Evolutionary conservation across 768 basidiomycete genomes (phyloP).

Genomic region (Gloeostereum incarnatum): DNA sequence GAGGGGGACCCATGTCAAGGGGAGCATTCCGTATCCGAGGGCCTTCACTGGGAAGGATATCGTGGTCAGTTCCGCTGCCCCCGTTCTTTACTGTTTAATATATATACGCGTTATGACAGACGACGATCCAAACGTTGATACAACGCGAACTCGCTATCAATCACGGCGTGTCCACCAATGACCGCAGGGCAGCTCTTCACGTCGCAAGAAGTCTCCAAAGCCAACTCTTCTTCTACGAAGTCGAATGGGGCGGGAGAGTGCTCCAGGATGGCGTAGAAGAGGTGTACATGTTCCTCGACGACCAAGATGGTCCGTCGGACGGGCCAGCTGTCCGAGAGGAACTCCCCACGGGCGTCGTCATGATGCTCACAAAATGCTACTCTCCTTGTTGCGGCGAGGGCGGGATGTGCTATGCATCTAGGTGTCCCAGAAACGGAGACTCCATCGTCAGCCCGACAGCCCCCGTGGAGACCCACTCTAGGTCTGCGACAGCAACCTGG

Average conservation of each 20-base stretch:
- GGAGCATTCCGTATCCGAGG: conserved; percentile 81
- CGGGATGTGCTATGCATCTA: conserved; percentile 70
- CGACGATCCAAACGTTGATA: conserved; percentile 82
- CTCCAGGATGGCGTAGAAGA: conserved; percentile 86
- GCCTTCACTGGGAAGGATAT: conserved; percentile 95
- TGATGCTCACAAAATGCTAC: conserved; percentile 86
- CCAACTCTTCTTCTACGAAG: conserved; percentile 94
- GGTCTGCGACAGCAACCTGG: conserved; percentile 25
- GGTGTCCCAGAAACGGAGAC: conserved; percentile 57
- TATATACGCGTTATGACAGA: conserved; percentile 31
- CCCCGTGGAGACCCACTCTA: conserved; percentile 14
- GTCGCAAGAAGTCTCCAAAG: conserved; percentile 87
- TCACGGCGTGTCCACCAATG: conserved; percentile 65
- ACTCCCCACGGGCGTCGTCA: conserved; percentile 84
- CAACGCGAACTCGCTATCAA: conserved; percentile 77
- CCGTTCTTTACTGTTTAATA: neutral
- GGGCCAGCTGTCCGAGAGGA: conserved; percentile 48
- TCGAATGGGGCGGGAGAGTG: conserved; percentile 86
- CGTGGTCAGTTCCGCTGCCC: conserved; percentile 48
- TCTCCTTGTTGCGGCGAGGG: conserved; percentile 80
- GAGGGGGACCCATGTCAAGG: conserved; percentile 81
- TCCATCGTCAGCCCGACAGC: conserved; percentile 18
- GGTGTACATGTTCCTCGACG: conserved; percentile 89
- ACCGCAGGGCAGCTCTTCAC: conserved; percentile 76
- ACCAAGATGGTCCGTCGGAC: conserved; percentile 50